A percentile compares a stretch with the other conserved stretches of the same genome.
phyloP scores from a whole-genome alignment of 164 flowering plant genomes.

The Vitis amurensis region DNA sequence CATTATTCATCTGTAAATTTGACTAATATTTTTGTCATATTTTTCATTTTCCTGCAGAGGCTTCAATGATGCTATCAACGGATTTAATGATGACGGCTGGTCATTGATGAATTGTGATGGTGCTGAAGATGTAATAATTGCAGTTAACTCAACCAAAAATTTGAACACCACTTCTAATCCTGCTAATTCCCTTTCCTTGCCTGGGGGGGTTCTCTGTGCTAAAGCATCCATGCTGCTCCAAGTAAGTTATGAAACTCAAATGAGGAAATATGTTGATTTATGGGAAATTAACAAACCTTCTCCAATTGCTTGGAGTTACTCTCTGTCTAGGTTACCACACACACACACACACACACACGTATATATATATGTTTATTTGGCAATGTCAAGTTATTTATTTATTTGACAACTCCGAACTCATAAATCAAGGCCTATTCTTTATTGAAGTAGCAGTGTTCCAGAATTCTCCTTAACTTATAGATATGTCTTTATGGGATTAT shows the following conservation, averaged over 20 bases:
- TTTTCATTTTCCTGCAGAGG: slow-evolving; percentile 47
- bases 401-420: too few relatives aligned
- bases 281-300: too few relatives aligned
- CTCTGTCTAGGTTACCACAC: too few relatives aligned
- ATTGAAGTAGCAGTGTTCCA: too few relatives aligned
- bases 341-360: too few relatives aligned
- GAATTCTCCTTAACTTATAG: too few relatives aligned
- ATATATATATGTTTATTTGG: too few relatives aligned
- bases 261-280: too few relatives aligned
- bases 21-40: neutral
- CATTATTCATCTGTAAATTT: neutral
- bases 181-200: slow-evolving; percentile 43
- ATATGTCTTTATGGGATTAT: neutral
- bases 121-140: slow-evolving; percentile 73
- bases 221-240: slow-evolving; percentile 96
- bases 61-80: slow-evolving; percentile 88
- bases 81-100: slow-evolving; percentile 96
- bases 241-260: slow-evolving; percentile 40
- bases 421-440: too few relatives aligned
- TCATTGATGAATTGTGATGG: slow-evolving; percentile 69
- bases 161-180: slow-evolving; percentile 33
- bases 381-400: too few relatives aligned
- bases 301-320: too few relatives aligned
- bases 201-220: slow-evolving; percentile 87
- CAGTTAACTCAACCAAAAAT: slow-evolving; percentile 67